Evolutionary conservation across 768 basidiomycete genomes (phyloP), one percentile per base, ranked within the genome.

Genomic region (Leccinum boreale): DNA sequence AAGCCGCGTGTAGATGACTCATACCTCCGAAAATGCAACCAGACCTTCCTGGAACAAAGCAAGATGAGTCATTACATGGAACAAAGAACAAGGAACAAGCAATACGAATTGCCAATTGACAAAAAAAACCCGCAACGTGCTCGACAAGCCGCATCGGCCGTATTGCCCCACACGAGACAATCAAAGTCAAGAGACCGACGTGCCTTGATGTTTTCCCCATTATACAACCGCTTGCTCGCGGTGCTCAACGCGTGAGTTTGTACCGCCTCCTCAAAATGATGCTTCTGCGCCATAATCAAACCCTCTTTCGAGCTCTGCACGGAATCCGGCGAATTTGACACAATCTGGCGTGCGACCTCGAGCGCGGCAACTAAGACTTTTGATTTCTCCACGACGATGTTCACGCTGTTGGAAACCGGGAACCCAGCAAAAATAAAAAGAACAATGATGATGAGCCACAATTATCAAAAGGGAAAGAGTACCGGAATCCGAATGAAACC

Each of bases 281-380:
- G 76, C 44, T 77, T 73, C 59, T 85, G 80, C 2, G 81, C 74
- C 3, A 87, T 69, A 15, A 89, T 53, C 9, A 94, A 74, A 1
- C 80, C 87, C n/a, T 79, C 75, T 69, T 93, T 94, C 3, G 90
- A 87, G 48, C 82, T 79, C 62, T 89, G 87, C 1, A 93, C 85
- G 0, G 91, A 79, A 68, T 93, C 92, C 0, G 92, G 92, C 1
- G 89, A 91, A 63, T 89, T 89, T 23, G 67, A 65, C 15, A 72
- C 72, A 59, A 93, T 85, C 54, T 80, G 74, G 53, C 77, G 72
- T 3, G 92, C 91, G 56, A 84, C 70, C 4, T 75, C 73, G 28
- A 93, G 70, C 3, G 92, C 91, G 8, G 83, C 77, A 6, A 81
- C 62, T 11, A 93, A 64, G 2, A 92, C 81, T 0, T 75, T 63